Evolutionary conservation across 179 eudicot species (phyloP).

Genomic region (Beta corolliflora): DNA sequence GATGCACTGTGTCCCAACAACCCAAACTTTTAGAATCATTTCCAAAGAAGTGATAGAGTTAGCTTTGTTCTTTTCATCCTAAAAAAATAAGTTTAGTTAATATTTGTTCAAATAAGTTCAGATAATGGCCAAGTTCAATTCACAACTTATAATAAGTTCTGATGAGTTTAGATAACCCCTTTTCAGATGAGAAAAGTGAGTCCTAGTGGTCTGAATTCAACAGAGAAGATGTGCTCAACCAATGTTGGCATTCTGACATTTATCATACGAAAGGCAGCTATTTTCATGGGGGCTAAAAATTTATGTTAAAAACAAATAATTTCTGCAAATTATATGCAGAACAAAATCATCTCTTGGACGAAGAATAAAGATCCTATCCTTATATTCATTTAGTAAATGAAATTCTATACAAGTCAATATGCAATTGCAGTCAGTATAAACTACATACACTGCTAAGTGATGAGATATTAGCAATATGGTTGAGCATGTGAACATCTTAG

Average conservation of each 20-base stretch:
- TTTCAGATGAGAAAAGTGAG: no score
- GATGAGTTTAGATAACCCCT: no score
- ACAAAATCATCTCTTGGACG: neutral
- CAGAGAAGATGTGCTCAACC: neutral
- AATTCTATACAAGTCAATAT: neutral
- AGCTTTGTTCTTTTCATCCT: neutral
- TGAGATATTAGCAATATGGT: neutral
- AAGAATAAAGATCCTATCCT: neutral
- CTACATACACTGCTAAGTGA: neutral
- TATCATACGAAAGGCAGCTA: neutral
- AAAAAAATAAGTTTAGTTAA: no score
- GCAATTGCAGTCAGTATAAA: neutral
- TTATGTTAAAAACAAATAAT: neutral
- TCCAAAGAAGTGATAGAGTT: neutral
- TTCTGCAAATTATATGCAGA: neutral
- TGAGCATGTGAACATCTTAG: slow-evolving; percentile 3
- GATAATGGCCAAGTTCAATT: no score
- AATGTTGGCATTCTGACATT: neutral
- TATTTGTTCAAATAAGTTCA: no score
- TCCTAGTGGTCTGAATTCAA: neutral
- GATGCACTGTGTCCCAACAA: neutral
- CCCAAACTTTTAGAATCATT: neutral
- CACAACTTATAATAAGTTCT: no score
- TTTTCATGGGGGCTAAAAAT: neutral
- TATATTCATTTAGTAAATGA: neutral